Conservation (phyloP, 441 rosid genomes). For the Capsella rubella region DNA sequence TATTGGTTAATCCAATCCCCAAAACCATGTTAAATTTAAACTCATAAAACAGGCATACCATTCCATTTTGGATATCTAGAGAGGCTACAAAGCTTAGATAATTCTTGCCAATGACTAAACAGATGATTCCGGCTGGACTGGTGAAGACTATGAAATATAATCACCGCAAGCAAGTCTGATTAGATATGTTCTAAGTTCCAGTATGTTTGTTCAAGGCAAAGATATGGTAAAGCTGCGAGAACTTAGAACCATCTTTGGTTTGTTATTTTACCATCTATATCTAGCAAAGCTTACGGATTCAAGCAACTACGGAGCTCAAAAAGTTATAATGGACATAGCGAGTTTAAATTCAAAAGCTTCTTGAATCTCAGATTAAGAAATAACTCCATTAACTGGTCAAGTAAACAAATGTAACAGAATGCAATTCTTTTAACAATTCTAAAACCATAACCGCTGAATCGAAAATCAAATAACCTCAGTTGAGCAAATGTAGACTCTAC, state of each 20-base stretch:
- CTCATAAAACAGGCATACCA: too few relatives aligned
- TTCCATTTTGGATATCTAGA: too few relatives aligned
- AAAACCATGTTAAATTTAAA: neutral
- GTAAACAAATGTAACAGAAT: constrained; percentile 20
- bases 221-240: neutral
- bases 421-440: constrained; percentile 30
- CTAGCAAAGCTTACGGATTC: too few relatives aligned
- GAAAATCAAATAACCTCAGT: constrained; percentile 25
- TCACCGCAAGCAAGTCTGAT: neutral
- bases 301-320: too few relatives aligned
- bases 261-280: too few relatives aligned
- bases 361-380: constrained; percentile 16
- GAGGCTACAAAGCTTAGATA: neutral
- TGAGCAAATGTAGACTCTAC: constrained; percentile 36
- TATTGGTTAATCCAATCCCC: neutral
- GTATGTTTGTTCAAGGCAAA: neutral
- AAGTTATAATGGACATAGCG: neutral
- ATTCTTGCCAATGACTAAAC: neutral
- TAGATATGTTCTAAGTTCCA: neutral
- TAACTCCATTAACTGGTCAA: constrained; percentile 33
- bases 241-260: neutral
- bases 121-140: neutral
- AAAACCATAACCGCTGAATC: constrained; percentile 10
- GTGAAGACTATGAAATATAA: neutral
- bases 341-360: constrained; percentile 1